Conservation (phyloP, 2,329 filamentous ascomycete genomes). For the Exophiala dermatitidis region DNA sequence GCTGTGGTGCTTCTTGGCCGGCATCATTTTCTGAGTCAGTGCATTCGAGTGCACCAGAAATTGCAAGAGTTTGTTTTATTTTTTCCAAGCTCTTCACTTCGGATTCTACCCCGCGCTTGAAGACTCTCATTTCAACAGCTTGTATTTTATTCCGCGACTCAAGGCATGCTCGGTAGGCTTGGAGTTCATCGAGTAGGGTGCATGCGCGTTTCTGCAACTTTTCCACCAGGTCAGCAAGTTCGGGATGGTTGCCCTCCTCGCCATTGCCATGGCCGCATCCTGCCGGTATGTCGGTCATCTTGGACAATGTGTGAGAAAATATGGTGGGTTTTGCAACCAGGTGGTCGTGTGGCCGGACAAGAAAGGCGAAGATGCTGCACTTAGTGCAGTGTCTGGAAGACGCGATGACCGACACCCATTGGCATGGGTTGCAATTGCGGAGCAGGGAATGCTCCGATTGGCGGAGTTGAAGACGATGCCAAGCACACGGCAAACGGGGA, state of each 20-base stretch:
- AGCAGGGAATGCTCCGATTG: constrained; percentile 14
- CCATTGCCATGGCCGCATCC: neutral
- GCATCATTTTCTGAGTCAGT: constrained; percentile 16
- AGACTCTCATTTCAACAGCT: constrained; percentile 44
- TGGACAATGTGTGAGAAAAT: neutral
- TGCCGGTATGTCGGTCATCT: neutral
- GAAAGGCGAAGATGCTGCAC: no score
- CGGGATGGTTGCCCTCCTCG: neutral
- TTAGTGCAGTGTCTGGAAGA: no score
- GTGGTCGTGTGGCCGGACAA: neutral
- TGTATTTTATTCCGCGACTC: constrained; percentile 40
- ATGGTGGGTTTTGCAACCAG: neutral
- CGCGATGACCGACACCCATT: no score
- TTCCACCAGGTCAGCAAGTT: neutral
- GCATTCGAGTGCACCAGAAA: neutral
- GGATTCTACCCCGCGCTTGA: constrained; percentile 42
- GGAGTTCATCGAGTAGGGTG: constrained; percentile 40
- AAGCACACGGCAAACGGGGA: neutral
- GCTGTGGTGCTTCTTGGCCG: constrained; percentile 28
- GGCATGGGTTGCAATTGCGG: neutral
- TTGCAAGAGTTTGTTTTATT: constrained; percentile 26
- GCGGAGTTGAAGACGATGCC: constrained; percentile 5
- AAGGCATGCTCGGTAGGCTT: constrained; percentile 39
- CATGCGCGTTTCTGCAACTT: constrained; percentile 13
- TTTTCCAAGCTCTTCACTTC: constrained; percentile 45